A percentile compares a stretch with the other conserved stretches of the same genome.
Evolutionary conservation across 495 filamentous ascomycete genomes (phyloP).

Genomic region (Tuber microsphaerosporum): DNA sequence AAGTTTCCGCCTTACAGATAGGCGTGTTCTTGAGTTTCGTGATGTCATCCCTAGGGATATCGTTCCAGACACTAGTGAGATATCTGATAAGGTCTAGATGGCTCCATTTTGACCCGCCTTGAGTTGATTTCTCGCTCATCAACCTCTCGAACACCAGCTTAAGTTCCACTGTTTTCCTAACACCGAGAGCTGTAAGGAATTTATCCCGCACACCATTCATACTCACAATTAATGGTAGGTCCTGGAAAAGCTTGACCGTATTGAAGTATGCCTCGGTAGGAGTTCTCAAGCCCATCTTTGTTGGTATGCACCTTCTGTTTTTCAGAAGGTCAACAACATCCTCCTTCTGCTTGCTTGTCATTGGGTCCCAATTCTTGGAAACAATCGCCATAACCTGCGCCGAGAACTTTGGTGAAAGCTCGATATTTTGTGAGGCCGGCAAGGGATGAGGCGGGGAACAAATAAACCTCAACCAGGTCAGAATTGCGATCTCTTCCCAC

Average conservation of each 20-base stretch:
- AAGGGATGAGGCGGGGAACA: constrained; percentile 45
- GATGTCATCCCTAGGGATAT: constrained; percentile 81
- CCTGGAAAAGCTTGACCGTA: constrained; percentile 87
- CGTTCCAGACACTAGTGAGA: constrained; percentile 75
- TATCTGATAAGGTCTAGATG: constrained; percentile 94
- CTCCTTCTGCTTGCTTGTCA: constrained; percentile 59
- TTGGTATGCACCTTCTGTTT: constrained; percentile 72
- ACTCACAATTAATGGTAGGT: constrained; percentile 72
- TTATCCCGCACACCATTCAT: constrained; percentile 80
- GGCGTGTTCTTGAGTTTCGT: constrained; percentile 65
- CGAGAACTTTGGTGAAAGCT: constrained; percentile 66
- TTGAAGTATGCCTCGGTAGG: constrained; percentile 85
- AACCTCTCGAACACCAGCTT: constrained; percentile 87
- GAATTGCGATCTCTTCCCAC: constrained; percentile 73
- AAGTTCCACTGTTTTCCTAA: constrained; percentile 80
- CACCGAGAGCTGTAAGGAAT: constrained; percentile 71
- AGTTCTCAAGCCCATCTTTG: constrained; percentile 79
- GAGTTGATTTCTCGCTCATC: constrained; percentile 49
- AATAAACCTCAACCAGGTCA: constrained; percentile 75
- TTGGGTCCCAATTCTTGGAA: constrained; percentile 78
- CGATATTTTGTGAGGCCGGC: constrained; percentile 55
- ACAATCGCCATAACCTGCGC: constrained; percentile 67
- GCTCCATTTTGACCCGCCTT: constrained; percentile 62
- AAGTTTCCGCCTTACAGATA: constrained; percentile 71
- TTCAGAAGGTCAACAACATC: constrained; percentile 57